Evolutionary conservation across 2,329 filamentous ascomycete genomes (phyloP), one percentile per base, ranked within the genome.

Genomic region (Colletotrichum sp.): DNA sequence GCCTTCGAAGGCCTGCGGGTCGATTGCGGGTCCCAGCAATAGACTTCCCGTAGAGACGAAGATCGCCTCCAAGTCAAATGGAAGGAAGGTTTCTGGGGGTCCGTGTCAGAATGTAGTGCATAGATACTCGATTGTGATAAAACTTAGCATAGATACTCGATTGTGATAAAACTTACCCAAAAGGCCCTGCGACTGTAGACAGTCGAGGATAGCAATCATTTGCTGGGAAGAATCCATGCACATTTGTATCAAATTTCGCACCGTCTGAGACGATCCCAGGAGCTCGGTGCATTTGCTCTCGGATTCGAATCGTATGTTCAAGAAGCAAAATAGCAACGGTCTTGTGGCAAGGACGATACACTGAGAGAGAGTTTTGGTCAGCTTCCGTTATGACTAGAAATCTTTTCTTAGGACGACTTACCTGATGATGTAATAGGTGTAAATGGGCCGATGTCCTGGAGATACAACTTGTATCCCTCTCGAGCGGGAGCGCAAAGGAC

Each of bases 41-140:
- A 87, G 79, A 13, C 84, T 81, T n/a, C 86, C 80, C 2, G 82
- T 84, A 0, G 86, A 86, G 0, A 85, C 82, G 16, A 86, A 87
- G 0, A 86, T 78, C 0, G 85, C 80, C 55, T 88, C 86, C 0
- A 87, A 81, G 70, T 88, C 86, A 65, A 87, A 87, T 0, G 86
- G 85, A 0, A 89, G 82, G 72, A 88, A 88, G 0, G 83, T 85
- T 78, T 88, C 86, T 88, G 16, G 0, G 16, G 13, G 5, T 6
- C 0, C 0, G 3, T 33, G 29, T 72, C 9, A 68, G 69, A 29
- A 0, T 3, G 2, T 0, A 21, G 1, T 13, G 3, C 0, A n/a
- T 18, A 8, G 3, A 29, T 47, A 7, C n/a, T 43, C 13, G 0
- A 36, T 18, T 3, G 33, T 15, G 12, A 16, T 0, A 4, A 1